Conservation (phyloP, 768 basidiomycete genomes). For the Kwoniella sp. region DNA sequence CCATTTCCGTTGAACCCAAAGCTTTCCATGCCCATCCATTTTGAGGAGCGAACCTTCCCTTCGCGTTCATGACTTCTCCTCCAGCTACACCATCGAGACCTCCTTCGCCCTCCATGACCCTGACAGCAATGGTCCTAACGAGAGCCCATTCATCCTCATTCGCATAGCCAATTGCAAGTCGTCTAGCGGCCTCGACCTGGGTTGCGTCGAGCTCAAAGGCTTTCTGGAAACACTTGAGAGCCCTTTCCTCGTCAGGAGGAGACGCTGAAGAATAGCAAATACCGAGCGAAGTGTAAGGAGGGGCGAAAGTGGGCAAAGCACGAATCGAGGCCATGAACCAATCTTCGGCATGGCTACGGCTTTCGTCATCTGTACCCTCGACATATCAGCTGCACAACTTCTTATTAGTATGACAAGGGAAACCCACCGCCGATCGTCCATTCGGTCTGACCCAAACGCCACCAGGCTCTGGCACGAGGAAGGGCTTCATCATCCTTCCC, state of each 20-base stretch:
- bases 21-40: constrained; percentile 99
- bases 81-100: constrained; percentile 66
- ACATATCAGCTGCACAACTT: background rate
- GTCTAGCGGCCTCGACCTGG: constrained; percentile 79
- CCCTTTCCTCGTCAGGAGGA: constrained; percentile 78
- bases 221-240: constrained; percentile 95
- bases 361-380: constrained; percentile 43
- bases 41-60: constrained; percentile 61
- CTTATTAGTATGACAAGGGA: no score
- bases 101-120: constrained; percentile 92
- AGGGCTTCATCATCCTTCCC: constrained; percentile 61
- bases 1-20: constrained; percentile 84
- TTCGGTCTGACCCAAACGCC: constrained; percentile 76
- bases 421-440: constrained; percentile 72
- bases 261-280: constrained; percentile 76
- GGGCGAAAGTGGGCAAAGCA: constrained; percentile 73
- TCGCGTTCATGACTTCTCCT: constrained; percentile 56
- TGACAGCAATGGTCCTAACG: constrained; percentile 87
- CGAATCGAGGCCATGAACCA: constrained; percentile 80
- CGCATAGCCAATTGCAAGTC: constrained; percentile 85
- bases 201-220: constrained; percentile 94
- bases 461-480: constrained; percentile 78
- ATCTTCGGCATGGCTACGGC: constrained; percentile 68
- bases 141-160: constrained; percentile 93
- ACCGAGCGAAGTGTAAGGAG: constrained; percentile 91